A percentile compares a stretch with the other conserved stretches of the same genome.
These are phyloP conservation scores for Viscum album DNA, from an alignment of 177 flowering plant species.

Conservation along the genomic window DNA sequence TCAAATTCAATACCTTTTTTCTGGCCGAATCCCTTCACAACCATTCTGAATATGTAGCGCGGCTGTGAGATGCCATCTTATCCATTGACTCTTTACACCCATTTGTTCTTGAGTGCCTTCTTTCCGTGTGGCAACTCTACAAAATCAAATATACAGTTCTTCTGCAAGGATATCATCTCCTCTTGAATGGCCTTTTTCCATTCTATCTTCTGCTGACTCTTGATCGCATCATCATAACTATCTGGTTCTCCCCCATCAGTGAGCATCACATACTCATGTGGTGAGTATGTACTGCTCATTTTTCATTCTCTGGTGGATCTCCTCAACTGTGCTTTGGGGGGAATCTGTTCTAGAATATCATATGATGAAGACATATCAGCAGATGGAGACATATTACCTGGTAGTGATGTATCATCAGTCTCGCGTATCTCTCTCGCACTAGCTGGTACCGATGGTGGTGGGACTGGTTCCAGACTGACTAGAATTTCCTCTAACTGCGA, in stretches of 20 bases:
- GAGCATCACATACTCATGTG: neutral
- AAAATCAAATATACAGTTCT: neutral
- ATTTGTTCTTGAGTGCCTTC: neutral
- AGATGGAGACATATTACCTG: too few species aligned
- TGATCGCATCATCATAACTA: neutral
- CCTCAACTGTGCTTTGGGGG: too few species aligned
- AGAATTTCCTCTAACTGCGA: neutral
- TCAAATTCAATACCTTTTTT: too few species aligned
- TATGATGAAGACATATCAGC: too few species aligned
- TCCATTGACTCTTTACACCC: too few species aligned
- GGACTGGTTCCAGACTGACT: neutral
- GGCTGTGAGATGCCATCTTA: too few species aligned
- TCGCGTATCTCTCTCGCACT: neutral
- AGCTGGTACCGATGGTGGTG: too few species aligned
- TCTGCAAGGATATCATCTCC: neutral
- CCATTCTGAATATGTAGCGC: too few species aligned
- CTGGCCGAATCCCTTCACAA: too few species aligned
- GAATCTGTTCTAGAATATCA: neutral
- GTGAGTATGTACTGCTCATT: neutral
- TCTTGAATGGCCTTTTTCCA: neutral
- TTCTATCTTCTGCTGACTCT: neutral
- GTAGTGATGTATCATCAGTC: neutral
- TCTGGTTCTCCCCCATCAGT: neutral
- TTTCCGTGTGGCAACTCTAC: neutral
- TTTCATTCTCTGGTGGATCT: neutral